A percentile compares a stretch with the other conserved stretches of the same genome.
phyloP scores from a whole-genome alignment of 495 filamentous ascomycete genomes.

The Beverwykella pulmonaria region DNA sequence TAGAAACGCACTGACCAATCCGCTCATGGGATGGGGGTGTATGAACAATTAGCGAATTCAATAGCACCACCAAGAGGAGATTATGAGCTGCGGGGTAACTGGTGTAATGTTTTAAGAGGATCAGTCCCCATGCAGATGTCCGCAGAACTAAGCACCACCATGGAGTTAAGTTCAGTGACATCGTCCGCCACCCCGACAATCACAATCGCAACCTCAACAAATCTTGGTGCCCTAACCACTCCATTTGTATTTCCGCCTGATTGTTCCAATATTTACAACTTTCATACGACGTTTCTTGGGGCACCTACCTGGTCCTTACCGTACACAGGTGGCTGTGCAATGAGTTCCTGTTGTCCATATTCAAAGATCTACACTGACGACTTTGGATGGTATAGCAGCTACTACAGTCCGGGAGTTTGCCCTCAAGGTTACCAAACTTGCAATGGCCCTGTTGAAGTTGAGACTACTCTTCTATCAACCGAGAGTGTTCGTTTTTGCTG shows the following conservation, averaged over 20 bases:
- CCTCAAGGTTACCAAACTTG: not conserved
- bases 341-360: not conserved
- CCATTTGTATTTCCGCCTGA: not conserved
- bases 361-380: not conserved
- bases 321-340: not conserved
- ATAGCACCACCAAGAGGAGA: no score
- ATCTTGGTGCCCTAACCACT: not conserved
- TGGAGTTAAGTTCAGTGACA: not conserved
- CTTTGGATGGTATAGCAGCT: not conserved
- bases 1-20: no score
- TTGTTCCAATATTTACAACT: not conserved
- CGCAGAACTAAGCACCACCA: no score
- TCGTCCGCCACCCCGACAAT: not conserved
- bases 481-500: constrained; percentile 5
- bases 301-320: not conserved
- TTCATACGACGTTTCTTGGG: not conserved
- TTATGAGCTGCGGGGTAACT: no score
- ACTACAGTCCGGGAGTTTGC: not conserved
- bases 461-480: not conserved
- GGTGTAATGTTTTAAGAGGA: no score
- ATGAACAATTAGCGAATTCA: no score
- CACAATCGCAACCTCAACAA: not conserved
- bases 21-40: no score
- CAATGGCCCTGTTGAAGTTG: not conserved
- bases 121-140: no score